Evolutionary conservation across 139 green algal species (phyloP).

Genomic region (Coelastrella sp.): DNA sequence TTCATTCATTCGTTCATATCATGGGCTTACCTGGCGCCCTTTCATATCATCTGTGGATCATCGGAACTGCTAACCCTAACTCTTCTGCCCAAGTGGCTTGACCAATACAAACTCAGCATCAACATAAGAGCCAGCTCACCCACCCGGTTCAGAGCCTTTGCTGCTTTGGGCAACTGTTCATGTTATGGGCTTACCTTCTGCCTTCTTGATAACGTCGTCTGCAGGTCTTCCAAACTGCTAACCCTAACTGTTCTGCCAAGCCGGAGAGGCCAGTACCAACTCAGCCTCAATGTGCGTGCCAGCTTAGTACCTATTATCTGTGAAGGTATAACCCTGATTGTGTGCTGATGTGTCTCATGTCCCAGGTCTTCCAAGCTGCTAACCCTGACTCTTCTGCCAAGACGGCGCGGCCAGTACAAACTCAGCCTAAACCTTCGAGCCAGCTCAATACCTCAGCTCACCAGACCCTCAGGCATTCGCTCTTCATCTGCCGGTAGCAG

Average conservation of each 20-base stretch:
- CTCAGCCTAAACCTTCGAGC: constrained; percentile 56
- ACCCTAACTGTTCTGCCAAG: constrained; percentile 68
- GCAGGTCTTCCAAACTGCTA: constrained; percentile 56
- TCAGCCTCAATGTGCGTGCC: not conserved
- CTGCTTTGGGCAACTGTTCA: too few species aligned
- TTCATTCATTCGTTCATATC: too few species aligned
- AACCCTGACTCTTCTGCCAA: constrained; percentile 67
- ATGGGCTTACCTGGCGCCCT: too few species aligned
- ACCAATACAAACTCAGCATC: too few species aligned
- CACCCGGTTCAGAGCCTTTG: too few species aligned
- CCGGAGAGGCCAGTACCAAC: constrained; percentile 64
- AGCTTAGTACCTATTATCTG: not conserved
- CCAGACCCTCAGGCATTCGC: not conserved
- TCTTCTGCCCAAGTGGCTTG: too few species aligned
- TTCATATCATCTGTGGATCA: too few species aligned
- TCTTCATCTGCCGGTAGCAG: not conserved
- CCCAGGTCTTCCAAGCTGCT: constrained; percentile 56
- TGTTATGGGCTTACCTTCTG: too few species aligned
- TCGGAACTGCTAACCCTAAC: too few species aligned
- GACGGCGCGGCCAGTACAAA: constrained; percentile 65
- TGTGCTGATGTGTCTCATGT: not conserved
- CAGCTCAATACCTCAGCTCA: not conserved
- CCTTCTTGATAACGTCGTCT: too few species aligned
- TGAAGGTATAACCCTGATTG: not conserved
- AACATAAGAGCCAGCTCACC: too few species aligned